A percentile compares a stretch with the other conserved stretches of the same genome.
Conservation (phyloP, 176 grass and related monocot genomes). For the Triticum turgidum region DNA sequence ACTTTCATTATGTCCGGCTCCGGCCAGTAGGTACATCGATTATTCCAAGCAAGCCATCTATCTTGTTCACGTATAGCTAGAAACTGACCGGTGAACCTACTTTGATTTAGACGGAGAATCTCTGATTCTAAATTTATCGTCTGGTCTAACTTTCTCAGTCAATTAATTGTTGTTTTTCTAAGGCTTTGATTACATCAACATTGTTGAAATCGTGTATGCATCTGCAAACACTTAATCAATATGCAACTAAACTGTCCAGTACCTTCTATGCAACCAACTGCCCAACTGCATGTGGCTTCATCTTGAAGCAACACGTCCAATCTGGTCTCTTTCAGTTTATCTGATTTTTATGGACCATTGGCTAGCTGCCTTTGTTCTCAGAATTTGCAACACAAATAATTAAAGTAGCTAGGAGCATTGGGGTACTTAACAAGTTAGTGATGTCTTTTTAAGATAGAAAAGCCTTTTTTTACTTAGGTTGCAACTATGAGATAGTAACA, state of each 20-base stretch:
- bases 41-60: conserved; percentile 17
- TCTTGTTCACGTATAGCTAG: conserved; percentile 26
- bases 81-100: conserved; percentile 25
- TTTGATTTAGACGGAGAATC: neutral
- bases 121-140: conserved; percentile 15
- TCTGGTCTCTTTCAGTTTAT: conserved; percentile 5
- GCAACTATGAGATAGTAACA: neutral
- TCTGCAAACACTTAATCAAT: neutral
- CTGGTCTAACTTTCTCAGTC: conserved; percentile 5
- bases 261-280: conserved; percentile 11
- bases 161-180: neutral
- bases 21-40: neutral
- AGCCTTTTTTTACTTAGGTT: neutral
- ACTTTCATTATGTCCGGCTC: neutral
- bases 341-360: neutral
- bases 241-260: neutral
- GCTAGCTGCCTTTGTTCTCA: neutral
- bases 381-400: neutral
- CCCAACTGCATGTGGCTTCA: conserved; percentile 28
- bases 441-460: neutral
- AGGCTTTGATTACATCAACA: conserved; percentile 30
- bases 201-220: conserved; percentile 5
- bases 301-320: conserved; percentile 3
- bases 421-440: neutral
- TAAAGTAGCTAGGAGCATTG: neutral